Conservation (phyloP, 768 basidiomycete genomes). For the Tricholomella constricta region DNA sequence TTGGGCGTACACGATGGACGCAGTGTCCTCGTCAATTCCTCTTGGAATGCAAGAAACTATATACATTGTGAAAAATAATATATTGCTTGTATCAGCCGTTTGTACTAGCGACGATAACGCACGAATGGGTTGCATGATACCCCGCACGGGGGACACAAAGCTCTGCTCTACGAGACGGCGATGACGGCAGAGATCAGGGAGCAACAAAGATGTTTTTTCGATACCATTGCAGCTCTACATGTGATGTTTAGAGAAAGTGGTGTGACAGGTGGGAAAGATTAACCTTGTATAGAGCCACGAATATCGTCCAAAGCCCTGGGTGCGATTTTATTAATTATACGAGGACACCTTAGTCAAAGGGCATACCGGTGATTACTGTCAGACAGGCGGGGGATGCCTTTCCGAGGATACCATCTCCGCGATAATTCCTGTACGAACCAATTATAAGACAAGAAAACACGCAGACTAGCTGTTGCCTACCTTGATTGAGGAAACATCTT, state of each 20-base stretch:
- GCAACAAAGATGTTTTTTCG: slow-evolving; percentile 69
- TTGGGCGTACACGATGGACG: background rate
- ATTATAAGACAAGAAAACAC: background rate
- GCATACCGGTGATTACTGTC: slow-evolving; percentile 61
- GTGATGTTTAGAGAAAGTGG: background rate
- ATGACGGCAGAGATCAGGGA: slow-evolving; percentile 15
- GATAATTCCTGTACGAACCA: slow-evolving; percentile 65
- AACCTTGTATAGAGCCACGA: slow-evolving; percentile 71
- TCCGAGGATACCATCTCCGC: slow-evolving; percentile 67
- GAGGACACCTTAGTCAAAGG: slow-evolving; percentile 8
- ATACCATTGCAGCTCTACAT: slow-evolving; percentile 78
- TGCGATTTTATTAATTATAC: background rate
- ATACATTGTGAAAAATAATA: background rate
- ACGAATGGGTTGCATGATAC: background rate
- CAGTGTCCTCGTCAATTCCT: background rate
- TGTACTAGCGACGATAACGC: background rate
- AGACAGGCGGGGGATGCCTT: slow-evolving; percentile 30
- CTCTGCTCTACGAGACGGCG: background rate
- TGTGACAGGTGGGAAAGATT: background rate
- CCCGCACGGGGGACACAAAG: background rate
- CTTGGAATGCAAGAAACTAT: background rate
- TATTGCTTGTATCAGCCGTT: background rate
- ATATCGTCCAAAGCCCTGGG: slow-evolving; percentile 84
- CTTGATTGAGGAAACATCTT: slow-evolving; percentile 87
- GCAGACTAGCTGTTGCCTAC: slow-evolving; percentile 33